Base-by-base conservation (phyloP, 2,329 filamentous ascomycete genomes). In the Zymoseptoria crescenta region DNA sequence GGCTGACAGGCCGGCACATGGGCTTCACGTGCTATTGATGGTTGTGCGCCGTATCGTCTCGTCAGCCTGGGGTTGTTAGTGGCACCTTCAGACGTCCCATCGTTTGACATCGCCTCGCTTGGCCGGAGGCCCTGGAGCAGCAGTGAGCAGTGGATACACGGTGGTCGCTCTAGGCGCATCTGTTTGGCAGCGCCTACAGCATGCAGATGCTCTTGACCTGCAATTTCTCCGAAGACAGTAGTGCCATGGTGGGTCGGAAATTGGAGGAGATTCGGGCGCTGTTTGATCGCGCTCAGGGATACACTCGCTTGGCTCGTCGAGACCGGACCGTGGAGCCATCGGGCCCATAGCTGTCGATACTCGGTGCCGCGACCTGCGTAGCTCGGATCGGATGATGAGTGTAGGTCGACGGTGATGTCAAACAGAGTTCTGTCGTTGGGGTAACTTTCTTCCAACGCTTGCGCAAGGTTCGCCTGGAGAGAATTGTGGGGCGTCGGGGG, bases 211-310 rank as follows among this genome's bases (percentile, higher is more conserved):
- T 48, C 53, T 49, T 41, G 60, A 50, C 55, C 62, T 61, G 62
- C 59, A 64, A 60, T 61, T 56, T 62, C 59, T 56, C 53, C 56
- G 56, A 62, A 56, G 61, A 58, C 59, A 59, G 54, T 45, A n/a
- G 35, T 24, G 2, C 24, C 24, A 24, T 24, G 24, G 24, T 35
- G 45, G 48, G 28, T 57, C 62, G 62, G 64, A 65, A 54, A 65
- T 64, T 65, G 58, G 60, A 62, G 63, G 61, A 59, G 59, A 56
- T 35, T 54, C 54, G 61, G 56, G 45, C 50, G 41, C 51, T 52
- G 63, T 64, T 61, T 65, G 62, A 65, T 64, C 57, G 54, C 52
- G 62, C 52, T 24, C 60, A 61, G 59, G 62, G 61, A 64, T 58
- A 24, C 55, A 24, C 35, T 64, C 62, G 62, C 62, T 62, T 58